Evolutionary conservation across 1,139 yeast genomes (phyloP), one percentile per base, ranked within the genome.

Genomic region (Yamadazyma kanchanaburiensis): DNA sequence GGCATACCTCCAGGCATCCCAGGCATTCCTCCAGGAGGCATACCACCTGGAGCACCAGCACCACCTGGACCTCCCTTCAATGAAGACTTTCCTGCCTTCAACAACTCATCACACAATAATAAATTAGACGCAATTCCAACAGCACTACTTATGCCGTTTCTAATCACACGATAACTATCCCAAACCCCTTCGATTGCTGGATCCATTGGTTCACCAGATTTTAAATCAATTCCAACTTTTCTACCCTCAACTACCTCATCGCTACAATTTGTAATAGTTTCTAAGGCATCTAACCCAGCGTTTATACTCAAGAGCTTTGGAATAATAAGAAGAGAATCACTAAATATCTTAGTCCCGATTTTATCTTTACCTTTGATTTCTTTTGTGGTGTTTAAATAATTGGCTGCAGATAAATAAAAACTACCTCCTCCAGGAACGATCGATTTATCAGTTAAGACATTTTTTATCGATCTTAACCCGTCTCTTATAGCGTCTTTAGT

Each of bases 341-440:
- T 85, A 59, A 88, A 91, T 1, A 97, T 96, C 55, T 80, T 80
- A 30, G 91, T 76, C 41, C 98, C 99, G 10, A 94, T 78, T 60
- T 89, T 85, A 40, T 79, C 74, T 58, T 86, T 84, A 34, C 98
- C 98, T 55, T 83, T 85, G 39, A 86, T 81, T 22, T 69, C 73
- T 41, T 65, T 53, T 34, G 72, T 66, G 37, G 63, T 61, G 33
- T 68, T 59, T 40, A 94, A 68, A 51, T 86, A 75, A 47, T 80
- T 73, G 34, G 87, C 73, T 37, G 91, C 85, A 31, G 94, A 80
- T 52, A 94, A 70, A 66, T 82, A 94, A 60, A 82, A 94, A 3
- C 98, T 91, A 35, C 99, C 99, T 2, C 94, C 98, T 37, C 99
- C 99, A 5, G 98, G 96, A 30, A 94, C 80, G 28, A 94, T 80